Evolutionary conservation across 2,329 filamentous ascomycete genomes (phyloP).

Genomic region (Ambrosiella cleistominuta): DNA sequence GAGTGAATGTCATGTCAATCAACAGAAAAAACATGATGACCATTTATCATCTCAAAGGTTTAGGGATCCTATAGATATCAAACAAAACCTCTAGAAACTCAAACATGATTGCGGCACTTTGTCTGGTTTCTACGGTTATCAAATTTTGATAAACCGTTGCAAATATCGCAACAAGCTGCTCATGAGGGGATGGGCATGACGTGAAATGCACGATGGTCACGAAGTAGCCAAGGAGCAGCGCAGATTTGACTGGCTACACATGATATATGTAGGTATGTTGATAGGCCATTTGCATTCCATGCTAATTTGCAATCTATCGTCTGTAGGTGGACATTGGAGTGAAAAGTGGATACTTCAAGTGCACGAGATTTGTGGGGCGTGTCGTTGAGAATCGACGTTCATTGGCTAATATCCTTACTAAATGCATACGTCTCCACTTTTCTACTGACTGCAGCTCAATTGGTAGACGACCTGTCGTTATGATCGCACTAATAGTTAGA

Average conservation of each 20-base stretch:
- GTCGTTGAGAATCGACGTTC: neutral
- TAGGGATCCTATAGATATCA: no score
- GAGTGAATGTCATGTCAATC: no score
- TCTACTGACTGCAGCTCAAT: constrained; percentile 1
- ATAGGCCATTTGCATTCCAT: neutral
- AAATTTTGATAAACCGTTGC: no score
- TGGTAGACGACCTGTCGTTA: neutral
- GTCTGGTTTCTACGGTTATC: no score
- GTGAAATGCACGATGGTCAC: no score
- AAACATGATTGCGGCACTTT: no score
- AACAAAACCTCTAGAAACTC: no score
- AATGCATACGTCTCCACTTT: constrained; percentile 1
- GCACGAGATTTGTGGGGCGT: constrained; percentile 10
- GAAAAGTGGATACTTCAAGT: constrained; percentile 10
- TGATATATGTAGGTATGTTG: neutral
- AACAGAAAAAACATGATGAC: no score
- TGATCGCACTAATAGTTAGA: neutral
- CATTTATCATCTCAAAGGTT: no score
- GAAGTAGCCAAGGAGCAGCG: neutral
- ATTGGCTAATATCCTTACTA: constrained; percentile 6
- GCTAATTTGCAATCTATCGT: neutral
- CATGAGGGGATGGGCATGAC: no score
- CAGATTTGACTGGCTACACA: neutral
- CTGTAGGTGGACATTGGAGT: constrained; percentile 2
- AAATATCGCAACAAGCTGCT: no score